Evolutionary conservation across 2,329 filamentous ascomycete species (phyloP).

Genomic region (Pseudogymnoascus sp.): DNA sequence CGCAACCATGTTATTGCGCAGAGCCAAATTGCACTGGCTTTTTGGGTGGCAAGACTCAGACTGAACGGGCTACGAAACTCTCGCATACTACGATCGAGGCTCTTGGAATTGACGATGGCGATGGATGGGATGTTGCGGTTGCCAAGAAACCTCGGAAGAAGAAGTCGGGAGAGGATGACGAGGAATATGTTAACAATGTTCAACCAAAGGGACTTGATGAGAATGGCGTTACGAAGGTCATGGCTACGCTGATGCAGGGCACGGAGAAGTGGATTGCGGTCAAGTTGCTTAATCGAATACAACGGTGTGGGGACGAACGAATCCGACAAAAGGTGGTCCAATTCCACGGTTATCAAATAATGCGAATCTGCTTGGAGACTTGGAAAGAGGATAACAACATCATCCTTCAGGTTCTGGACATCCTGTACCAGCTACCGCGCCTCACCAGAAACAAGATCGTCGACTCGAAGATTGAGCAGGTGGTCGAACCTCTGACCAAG

Average conservation of each 20-base stretch:
- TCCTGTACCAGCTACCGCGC: conserved; percentile 80
- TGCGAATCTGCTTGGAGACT: conserved; percentile 76
- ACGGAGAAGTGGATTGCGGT: conserved; percentile 99
- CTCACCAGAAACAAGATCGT: conserved; percentile 95
- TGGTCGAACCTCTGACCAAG: conserved; percentile 58
- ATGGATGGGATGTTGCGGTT: conserved; percentile 85
- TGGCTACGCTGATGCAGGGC: conserved; percentile 94
- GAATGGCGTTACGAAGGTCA: conserved; percentile 82
- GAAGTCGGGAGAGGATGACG: conserved; percentile 83
- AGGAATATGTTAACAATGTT: conserved; percentile 89
- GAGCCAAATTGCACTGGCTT: conserved; percentile 93
- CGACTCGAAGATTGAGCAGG: conserved; percentile 87
- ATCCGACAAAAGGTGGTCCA: conserved; percentile 83
- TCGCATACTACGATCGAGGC: conserved; percentile 87
- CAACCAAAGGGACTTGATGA: conserved; percentile 73
- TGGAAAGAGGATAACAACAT: conserved; percentile 95
- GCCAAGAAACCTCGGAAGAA: conserved; percentile 89
- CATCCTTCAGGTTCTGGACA: conserved; percentile 78
- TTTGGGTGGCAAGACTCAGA: conserved; percentile 96
- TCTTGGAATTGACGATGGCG: conserved; percentile 85
- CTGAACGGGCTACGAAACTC: conserved; percentile 86
- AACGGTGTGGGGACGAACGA: conserved; percentile 76
- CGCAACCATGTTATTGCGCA: conserved; percentile 92
- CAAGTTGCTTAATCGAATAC: conserved; percentile 84
- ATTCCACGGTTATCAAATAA: conserved; percentile 94